Conservation (phyloP, 345 rosid species). For the Gossypium herbaceum region DNA sequence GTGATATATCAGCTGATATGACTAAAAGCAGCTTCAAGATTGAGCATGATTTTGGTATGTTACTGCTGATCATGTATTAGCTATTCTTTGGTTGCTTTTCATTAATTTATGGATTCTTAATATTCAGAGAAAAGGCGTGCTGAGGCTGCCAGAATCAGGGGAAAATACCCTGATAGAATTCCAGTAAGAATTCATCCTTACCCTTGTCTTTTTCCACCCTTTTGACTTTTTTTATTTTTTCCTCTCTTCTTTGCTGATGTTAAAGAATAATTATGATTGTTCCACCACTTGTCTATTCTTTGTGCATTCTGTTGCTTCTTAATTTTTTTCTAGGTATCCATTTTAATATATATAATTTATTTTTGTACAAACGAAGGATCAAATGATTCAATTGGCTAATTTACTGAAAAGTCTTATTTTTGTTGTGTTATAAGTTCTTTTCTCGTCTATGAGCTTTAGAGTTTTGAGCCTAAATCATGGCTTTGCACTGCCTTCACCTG, state of each 20-base stretch:
- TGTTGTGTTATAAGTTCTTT: neutral
- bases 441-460: neutral
- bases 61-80: neutral
- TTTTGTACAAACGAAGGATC: neutral
- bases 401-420: neutral
- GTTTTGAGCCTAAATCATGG: neutral
- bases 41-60: constrained; percentile 59
- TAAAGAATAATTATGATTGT: neutral
- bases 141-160: constrained; percentile 69
- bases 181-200: constrained; percentile 39
- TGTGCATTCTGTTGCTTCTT: neutral
- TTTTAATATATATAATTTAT: neutral
- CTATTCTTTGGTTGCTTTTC: neutral
- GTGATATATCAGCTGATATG: constrained; percentile 30
- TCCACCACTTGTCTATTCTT: neutral
- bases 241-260: neutral
- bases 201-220: neutral
- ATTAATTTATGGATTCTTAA: neutral
- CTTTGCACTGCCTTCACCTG: neutral
- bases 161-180: constrained; percentile 65
- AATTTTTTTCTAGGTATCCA: neutral
- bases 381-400: neutral
- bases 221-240: neutral
- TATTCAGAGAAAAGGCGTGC: constrained; percentile 61
- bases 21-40: constrained; percentile 56